phyloP scores from a whole-genome alignment of 2,329 filamentous ascomycete species.

The Aspergillus ochraceus region DNA sequence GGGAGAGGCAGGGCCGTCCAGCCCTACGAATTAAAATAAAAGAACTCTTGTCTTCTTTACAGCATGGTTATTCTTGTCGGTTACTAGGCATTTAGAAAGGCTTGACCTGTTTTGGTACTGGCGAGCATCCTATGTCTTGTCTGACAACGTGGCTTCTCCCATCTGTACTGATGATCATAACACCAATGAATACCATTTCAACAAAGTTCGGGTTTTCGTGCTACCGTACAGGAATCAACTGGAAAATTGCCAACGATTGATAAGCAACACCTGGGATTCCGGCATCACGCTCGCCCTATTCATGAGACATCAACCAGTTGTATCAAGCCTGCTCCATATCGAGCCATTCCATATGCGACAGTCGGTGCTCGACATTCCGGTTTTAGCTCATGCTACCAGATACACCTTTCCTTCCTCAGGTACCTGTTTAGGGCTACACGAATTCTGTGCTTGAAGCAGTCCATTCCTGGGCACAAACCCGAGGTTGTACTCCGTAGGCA shows the following conservation, averaged over 20 bases:
- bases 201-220: constrained; percentile 1
- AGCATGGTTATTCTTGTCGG: constrained; percentile 29
- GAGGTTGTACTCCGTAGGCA: too few species aligned
- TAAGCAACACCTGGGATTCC: too few species aligned
- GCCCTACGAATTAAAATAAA: constrained; percentile 42
- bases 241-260: not conserved
- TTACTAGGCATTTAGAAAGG: constrained; percentile 26
- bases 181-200: constrained; percentile 38
- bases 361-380: too few species aligned
- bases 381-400: too few species aligned
- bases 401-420: too few species aligned
- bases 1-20: constrained; percentile 40
- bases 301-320: not conserved
- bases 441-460: too few species aligned
- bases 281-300: not conserved
- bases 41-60: constrained; percentile 30
- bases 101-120: constrained; percentile 21
- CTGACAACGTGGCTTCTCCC: constrained; percentile 31
- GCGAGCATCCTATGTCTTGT: constrained; percentile 29
- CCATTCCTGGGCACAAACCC: too few species aligned
- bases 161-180: constrained; percentile 38
- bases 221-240: not conserved
- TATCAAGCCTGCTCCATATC: too few species aligned
- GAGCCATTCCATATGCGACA: too few species aligned
- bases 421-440: too few species aligned